Percentiles rank a stretch among this genome's conserved stretches.
These are phyloP conservation scores for Cryptococcus sp. DNA, from an alignment of 1,284 basidiomycete genomes.

Conservation along the genomic window DNA sequence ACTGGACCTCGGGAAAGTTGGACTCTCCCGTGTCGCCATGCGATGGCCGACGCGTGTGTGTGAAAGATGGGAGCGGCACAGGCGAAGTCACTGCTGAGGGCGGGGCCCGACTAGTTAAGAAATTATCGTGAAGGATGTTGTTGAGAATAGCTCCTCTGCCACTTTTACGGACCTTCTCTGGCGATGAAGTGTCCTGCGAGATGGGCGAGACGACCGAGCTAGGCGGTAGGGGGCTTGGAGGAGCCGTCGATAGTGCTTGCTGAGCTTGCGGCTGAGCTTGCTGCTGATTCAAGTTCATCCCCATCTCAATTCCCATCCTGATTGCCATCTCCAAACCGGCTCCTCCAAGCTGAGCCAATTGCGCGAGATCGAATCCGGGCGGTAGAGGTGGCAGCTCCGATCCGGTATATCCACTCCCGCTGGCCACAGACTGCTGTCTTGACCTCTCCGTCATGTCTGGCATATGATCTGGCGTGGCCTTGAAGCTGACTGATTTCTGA, in stretches of 20 bases:
- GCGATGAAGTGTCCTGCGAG: conserved; percentile 3
- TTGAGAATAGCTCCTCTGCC: conserved; percentile 28
- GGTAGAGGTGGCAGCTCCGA: conserved; percentile 39
- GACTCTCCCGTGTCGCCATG: conserved; percentile 25
- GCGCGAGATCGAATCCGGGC: conserved; percentile 40
- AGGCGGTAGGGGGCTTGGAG: background rate
- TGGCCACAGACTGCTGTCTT: no score
- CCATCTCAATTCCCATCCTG: conserved; percentile 49
- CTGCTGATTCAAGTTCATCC: conserved; percentile 32
- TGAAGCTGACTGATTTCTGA: background rate
- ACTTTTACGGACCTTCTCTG: conserved; percentile 6
- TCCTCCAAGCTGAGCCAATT: conserved; percentile 41
- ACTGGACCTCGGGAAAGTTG: conserved; percentile 13
- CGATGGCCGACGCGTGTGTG: conserved; percentile 26
- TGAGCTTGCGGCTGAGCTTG: background rate
- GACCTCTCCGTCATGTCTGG: no score
- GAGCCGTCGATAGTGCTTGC: conserved; percentile 1
- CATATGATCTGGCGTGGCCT: background rate
- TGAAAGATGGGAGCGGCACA: conserved; percentile 13
- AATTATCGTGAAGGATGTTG: conserved; percentile 44
- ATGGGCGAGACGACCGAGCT: background rate
- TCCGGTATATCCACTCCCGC: background rate
- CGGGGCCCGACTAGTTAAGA: conserved; percentile 24
- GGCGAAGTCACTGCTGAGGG: conserved; percentile 25
- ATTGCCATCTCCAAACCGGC: conserved; percentile 49